phyloP scores from a whole-genome alignment of 176 grass and related monocot genomes.

The Luzula sylvatica region DNA sequence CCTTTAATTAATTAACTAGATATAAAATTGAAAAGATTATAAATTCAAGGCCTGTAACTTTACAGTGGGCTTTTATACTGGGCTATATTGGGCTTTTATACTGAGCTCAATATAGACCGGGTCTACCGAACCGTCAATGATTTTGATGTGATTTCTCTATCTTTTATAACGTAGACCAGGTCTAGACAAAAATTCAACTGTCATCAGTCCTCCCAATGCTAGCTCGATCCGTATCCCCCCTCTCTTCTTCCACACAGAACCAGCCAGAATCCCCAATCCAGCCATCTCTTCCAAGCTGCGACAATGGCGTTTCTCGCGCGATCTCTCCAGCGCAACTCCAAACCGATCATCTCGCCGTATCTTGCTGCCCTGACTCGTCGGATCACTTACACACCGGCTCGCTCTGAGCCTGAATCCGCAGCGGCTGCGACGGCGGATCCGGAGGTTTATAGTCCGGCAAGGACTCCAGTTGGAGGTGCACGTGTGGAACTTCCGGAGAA shows the following conservation, averaged over 20 bases:
- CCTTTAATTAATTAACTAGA: too few species aligned
- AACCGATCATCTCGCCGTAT: slow-evolving; percentile 26
- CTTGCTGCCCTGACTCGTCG: slow-evolving; percentile 34
- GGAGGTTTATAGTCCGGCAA: slow-evolving; percentile 22
- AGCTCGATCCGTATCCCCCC: background rate
- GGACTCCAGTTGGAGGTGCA: slow-evolving; percentile 59
- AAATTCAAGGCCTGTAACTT: too few species aligned
- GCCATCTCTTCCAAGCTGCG: background rate
- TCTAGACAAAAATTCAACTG: background rate
- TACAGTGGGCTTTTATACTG: too few species aligned
- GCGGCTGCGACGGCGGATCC: slow-evolving; percentile 35
- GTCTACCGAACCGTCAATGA: too few species aligned
- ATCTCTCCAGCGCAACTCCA: slow-evolving; percentile 51
- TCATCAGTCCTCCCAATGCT: background rate
- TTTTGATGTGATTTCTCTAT: too few species aligned
- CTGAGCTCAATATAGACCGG: too few species aligned
- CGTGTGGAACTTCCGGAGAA: slow-evolving; percentile 47
- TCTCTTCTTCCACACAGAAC: too few species aligned
- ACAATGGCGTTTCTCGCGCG: slow-evolving; percentile 71
- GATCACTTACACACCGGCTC: slow-evolving; percentile 56
- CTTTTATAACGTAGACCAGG: background rate
- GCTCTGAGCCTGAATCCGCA: slow-evolving; percentile 45
- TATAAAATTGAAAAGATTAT: too few species aligned
- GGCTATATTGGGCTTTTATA: too few species aligned
- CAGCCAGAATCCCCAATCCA: slow-evolving; percentile 1